Base-by-base conservation (phyloP, 2,329 filamentous ascomycete species). In the Fusarium scirpi region DNA sequence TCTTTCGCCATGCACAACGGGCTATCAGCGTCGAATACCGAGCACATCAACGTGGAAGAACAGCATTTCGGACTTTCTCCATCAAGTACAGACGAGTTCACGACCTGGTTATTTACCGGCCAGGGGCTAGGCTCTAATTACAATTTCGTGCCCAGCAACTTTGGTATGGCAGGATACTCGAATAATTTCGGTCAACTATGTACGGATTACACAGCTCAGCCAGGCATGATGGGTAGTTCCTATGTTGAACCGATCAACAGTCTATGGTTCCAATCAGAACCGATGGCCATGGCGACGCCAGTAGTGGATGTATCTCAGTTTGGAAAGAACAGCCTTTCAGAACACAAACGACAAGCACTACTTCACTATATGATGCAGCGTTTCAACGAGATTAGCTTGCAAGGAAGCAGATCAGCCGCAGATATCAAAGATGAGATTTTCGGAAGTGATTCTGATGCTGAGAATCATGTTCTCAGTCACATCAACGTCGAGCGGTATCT, bases 401-500 rank as follows among this genome's bases (percentile, higher is more conserved):
- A 76, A 46, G 74, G 74, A 24, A 75, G 68, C 22, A 71, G 66
- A 45, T 76, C 74, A 5, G 74, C 74, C 3, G 74, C 74, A 9
- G 74, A 76, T 47, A 76, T 76, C 53, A 76, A 76, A 32, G 73
- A 74, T 8, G 74, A 76, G 41, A 76, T 76, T 41, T 76, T 76
- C 25, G 74, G 74, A 13, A 74, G 63, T 22, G 74, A 76, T n/a
- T 69, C 61, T 49, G 74, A 76, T 15, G 72, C 69, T 12, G 74
- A 76, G 16, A 65, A 52, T 9, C 74, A 76, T 40, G 74, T 76
- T 29, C 62, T 76, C 24, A 76, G 74, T 27, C 63, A 73, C 13
- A 15, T 63, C 46, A 76, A 76, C 22, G 73, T 76, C 18, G 72
- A 75, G 22, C 65, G 70, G 6, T 76, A 76, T 44, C 71, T 76